Base-by-base conservation (phyloP, 2,329 filamentous ascomycete genomes). In the Colletotrichum higginsianum region DNA sequence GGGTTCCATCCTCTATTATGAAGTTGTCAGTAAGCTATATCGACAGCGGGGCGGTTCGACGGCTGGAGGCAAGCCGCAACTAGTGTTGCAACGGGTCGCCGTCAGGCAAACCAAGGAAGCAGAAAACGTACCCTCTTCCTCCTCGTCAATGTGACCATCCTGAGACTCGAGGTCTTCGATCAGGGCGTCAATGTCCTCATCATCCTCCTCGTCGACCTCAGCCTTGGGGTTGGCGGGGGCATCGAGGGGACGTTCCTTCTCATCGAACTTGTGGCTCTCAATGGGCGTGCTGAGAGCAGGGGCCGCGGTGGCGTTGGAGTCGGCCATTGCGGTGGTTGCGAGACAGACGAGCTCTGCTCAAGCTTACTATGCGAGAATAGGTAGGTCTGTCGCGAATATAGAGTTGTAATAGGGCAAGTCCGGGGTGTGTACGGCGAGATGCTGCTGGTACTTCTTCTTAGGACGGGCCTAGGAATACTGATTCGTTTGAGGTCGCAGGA, bases 101-200 rank as follows among this genome's bases (percentile, higher is more conserved):
- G 9, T 55, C 18, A 50, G 40, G 9, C n/a, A 9, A 9, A 7
- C 5, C 18, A 21, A 9, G 11, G 62, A 13, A 42, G n/a, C 21
- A 9, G 35, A 11, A 38, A 26, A 76, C 76, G 62, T 86, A 86
- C 55, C 84, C 67, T 85, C 90, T 70, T 92, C 90, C 52, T 90
- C 90, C 38, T 92, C 90, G 35, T 91, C 86, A 21, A 87, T 85
- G 65, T 91, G 90, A 66, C 92, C 93, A 82, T 96, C 94, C 77
- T 94, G 87, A 52, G 92, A 94, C 84, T 96, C 93, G 76, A 97
- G 91, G 78, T 96, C 94, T 81, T 95, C 93, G 76, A 97, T 97
- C 78, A 97, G 87, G 78, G 91, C 90, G 79, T 97, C 93, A 76
- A 97, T 94, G 80, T 96, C 92, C 84, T 94, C 93, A 77, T 94